phyloP scores from a whole-genome alignment of 2,329 filamentous ascomycete genomes.

The Helotiales sp. region DNA sequence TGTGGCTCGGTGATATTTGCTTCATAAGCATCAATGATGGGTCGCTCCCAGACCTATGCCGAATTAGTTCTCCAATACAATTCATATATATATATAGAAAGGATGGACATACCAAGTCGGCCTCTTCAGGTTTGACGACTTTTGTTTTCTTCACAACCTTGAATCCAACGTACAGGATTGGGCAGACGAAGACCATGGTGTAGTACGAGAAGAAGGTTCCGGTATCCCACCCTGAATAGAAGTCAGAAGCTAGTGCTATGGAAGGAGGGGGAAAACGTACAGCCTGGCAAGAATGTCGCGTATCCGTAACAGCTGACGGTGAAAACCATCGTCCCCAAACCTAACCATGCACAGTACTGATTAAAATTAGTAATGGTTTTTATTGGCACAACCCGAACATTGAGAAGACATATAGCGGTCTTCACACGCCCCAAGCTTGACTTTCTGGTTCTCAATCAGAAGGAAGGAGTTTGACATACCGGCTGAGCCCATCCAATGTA shows the following conservation, averaged over 20 bases:
- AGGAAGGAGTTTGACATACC: no score
- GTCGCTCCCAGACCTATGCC: slow-evolving; percentile 25
- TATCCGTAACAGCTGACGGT: slow-evolving; percentile 76
- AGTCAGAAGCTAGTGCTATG: neutral
- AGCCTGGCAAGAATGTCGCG: slow-evolving; percentile 66
- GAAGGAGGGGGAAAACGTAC: slow-evolving; percentile 6
- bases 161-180: slow-evolving; percentile 65
- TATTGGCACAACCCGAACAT: no score
- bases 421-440: no score
- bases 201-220: slow-evolving; percentile 71
- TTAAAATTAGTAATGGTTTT: no score
- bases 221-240: slow-evolving; percentile 56
- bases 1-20: slow-evolving; percentile 19
- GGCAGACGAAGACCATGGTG: slow-evolving; percentile 61
- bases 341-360: slow-evolving; percentile 62
- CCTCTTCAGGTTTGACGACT: slow-evolving; percentile 45
- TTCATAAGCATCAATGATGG: slow-evolving; percentile 30
- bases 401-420: no score
- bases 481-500: slow-evolving; percentile 64
- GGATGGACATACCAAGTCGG: slow-evolving; percentile 45
- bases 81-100: neutral
- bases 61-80: neutral
- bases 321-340: slow-evolving; percentile 58
- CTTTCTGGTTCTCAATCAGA: no score
- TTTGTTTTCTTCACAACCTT: slow-evolving; percentile 67